Evolutionary conservation across 495 filamentous ascomycete genomes (phyloP), one percentile per base, ranked within the genome.

Genomic region (Annulohypoxylon bovei): DNA sequence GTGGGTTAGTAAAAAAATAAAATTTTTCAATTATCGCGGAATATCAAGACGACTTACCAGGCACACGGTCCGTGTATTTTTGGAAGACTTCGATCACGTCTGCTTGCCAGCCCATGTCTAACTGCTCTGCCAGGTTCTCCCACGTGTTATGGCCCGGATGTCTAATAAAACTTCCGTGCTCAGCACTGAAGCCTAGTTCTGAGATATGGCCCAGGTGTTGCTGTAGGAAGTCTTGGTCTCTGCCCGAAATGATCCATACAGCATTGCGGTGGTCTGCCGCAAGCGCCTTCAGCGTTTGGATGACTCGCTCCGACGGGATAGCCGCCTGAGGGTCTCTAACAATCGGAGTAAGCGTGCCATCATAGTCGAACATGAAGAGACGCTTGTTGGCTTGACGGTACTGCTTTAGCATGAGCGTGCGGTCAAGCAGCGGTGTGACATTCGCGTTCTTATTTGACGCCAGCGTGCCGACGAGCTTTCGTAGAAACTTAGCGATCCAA

Each of bases 351-450:
- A 99, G 87, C 0, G 95, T 99, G 50, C 95, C 95, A 78, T 99
- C 95, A 75, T 98, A 99, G 82, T 99, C 95, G 72, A 98, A 97
- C 91, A 99, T 93, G 79, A 98, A 96, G 1, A 99, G 82, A 30
- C 95, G 89, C 79, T 89, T 90, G 42, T 79, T 79, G 16, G 92
- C 87, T 47, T 86, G 82, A 65, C 88, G 87, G 75, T 96, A 97
- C 65, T 89, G 88, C 55, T 82, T 84, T 40, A 95, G 78, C 59
- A 97, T 77, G 70, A 86, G 81, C 14, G 87, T 81, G 20, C 87
- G 87, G 78, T 98, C 93, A 16, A 98, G 87, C 1, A 90, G 84
- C 0, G 94, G 94, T 3, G 93, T 98, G 14, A 89, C 87, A 53
- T 88, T 85, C n/a, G 87, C 86, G 65, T 90, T 88, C 68, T 91